A percentile compares a stretch with the other conserved stretches of the same genome.
Conservation (phyloP, 202 grass and related monocot genomes). For the Schoenoplectus triqueter region DNA sequence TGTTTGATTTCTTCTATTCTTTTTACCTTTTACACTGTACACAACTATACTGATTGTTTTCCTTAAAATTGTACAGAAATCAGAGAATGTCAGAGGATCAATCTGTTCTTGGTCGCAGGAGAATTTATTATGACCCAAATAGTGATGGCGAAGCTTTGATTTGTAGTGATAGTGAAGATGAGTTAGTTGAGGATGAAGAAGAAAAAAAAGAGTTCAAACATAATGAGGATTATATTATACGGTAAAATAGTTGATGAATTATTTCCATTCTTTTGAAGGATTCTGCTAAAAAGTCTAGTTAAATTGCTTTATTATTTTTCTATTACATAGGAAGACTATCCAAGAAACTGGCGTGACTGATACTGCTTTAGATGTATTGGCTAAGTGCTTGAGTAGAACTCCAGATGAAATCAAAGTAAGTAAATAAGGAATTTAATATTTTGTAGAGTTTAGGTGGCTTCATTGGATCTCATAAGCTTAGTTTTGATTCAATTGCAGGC, state of each 20-base stretch:
- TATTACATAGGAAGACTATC: conserved; percentile 73
- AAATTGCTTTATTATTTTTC: conserved; percentile 24
- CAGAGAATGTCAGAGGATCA: conserved; percentile 95
- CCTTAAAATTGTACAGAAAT: conserved; percentile 56
- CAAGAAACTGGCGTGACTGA: conserved; percentile 74
- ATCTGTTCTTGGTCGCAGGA: conserved; percentile 94
- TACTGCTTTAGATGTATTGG: conserved; percentile 66
- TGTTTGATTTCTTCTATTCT: conserved; percentile 26
- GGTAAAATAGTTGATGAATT: conserved; percentile 45
- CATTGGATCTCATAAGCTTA: conserved; percentile 41
- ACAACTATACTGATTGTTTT: conserved; percentile 36
- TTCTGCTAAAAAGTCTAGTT: conserved; percentile 29
- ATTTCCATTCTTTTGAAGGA: conserved; percentile 17
- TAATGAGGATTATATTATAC: conserved; percentile 81
- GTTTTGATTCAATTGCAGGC: conserved; percentile 61
- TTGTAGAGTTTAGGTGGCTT: conserved; percentile 32
- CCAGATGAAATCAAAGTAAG: conserved; percentile 80
- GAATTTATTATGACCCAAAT: conserved; percentile 96
- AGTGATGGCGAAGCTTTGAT: conserved; percentile 91
- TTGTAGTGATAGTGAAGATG: conserved; percentile 95
- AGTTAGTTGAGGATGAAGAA: conserved; percentile 83
- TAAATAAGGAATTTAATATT: conserved; percentile 41
- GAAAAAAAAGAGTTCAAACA: conserved; percentile 85
- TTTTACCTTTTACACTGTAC: conserved; percentile 23
- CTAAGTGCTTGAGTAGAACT: conserved; percentile 56